Evolutionary conservation across 352 stramenopile species (phyloP).

Genomic region (Phytophthora fragariaefolia): DNA sequence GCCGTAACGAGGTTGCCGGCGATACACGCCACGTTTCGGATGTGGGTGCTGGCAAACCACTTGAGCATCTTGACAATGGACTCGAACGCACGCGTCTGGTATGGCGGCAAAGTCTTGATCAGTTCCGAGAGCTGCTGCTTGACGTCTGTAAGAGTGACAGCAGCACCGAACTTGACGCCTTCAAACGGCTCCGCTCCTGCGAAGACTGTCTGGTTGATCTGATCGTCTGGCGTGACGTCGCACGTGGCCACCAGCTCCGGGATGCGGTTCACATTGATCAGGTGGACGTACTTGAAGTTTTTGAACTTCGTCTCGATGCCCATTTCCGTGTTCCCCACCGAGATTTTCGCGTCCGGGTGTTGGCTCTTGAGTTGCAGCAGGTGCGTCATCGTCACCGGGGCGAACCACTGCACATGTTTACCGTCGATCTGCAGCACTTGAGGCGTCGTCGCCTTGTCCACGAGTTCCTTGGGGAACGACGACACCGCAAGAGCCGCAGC

Average conservation of each 20-base stretch:
- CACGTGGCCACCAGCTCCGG: conserved; percentile 63
- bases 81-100: conserved; percentile 60
- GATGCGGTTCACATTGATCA: conserved; percentile 78
- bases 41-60: conserved; percentile 98
- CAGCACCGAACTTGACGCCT: conserved; percentile 83
- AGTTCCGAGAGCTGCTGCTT: conserved; percentile 61
- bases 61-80: conserved; percentile 92
- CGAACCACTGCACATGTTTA: conserved; percentile 92
- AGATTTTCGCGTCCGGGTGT: conserved; percentile 90
- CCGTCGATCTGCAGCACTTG: conserved; percentile 74
- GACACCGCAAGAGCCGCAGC: conserved; percentile 17
- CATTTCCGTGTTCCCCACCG: conserved; percentile 97
- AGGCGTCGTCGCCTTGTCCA: conserved; percentile 58
- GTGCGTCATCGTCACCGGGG: conserved; percentile 89
- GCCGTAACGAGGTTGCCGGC: conserved; percentile 97
- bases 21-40: conserved; percentile 96
- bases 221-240: conserved; percentile 43
- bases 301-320: conserved; percentile 97
- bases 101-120: conserved; percentile 40
- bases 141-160: conserved; percentile 77
- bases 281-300: conserved; percentile 72
- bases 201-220: conserved; percentile 61
- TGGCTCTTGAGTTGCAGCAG: conserved; percentile 89
- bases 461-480: conserved; percentile 67
- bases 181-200: conserved; percentile 49